Evolutionary conservation across 192 early-diverging fungal species (phyloP).

Genomic region (Coemansia sp.): DNA sequence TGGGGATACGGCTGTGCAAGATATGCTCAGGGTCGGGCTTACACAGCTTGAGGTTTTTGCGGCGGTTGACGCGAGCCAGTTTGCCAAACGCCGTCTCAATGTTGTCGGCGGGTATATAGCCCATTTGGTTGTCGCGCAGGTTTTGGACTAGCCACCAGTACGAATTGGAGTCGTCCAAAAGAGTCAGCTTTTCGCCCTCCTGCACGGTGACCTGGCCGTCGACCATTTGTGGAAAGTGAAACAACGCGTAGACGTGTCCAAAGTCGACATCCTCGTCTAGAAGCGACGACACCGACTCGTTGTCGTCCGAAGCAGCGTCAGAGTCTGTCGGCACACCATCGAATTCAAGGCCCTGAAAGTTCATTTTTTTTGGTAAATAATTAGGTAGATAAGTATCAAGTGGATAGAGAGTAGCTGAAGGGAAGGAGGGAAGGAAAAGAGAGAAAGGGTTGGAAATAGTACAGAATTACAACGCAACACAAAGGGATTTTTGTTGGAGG

Average conservation of each 20-base stretch:
- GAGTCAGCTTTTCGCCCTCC: constrained; percentile 70
- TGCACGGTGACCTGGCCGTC: constrained; percentile 77
- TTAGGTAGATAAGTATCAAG: background rate
- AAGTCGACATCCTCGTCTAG: constrained; percentile 64
- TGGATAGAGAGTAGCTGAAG: background rate
- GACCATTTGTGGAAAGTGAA: constrained; percentile 75
- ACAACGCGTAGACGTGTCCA: constrained; percentile 68
- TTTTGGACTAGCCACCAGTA: constrained; percentile 74
- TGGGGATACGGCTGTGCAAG: constrained; percentile 20
- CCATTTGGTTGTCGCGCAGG: constrained; percentile 65
- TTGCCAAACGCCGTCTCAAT: constrained; percentile 65
- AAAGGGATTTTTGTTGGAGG: background rate
- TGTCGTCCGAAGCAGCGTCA: constrained; percentile 36
- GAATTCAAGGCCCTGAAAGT: constrained; percentile 53
- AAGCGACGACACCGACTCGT: constrained; percentile 43
- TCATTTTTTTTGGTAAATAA: constrained; percentile 22
- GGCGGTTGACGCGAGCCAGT: constrained; percentile 70
- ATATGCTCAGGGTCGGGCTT: constrained; percentile 49
- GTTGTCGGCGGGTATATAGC: constrained; percentile 82
- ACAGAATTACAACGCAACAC: constrained; percentile 2
- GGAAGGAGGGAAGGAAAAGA: background rate
- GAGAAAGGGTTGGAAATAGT: background rate
- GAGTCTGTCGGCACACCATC: constrained; percentile 49
- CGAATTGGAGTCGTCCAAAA: constrained; percentile 77
- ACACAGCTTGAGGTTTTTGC: constrained; percentile 61